Base-by-base conservation (phyloP, 129 eudicot genomes). In the Chrysanthemum seticuspe region DNA sequence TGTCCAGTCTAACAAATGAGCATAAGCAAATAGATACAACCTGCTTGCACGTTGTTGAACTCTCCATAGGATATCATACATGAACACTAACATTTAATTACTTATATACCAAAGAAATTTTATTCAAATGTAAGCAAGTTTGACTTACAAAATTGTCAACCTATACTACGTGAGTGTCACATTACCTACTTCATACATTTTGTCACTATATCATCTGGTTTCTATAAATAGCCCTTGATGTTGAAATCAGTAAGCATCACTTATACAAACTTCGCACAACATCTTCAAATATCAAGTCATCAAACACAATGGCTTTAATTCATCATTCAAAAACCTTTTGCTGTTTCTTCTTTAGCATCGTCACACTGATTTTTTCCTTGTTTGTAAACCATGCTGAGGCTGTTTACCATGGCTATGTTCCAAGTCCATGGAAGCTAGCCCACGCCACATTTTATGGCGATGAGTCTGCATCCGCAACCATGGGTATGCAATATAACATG, bases 361-460 rank as follows among this genome's bases (percentile, higher is more conserved):
- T 75, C 81, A 34, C 71, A 29, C 47, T 80, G 75, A 3, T 60
- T 36, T 6, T 80, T 55, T 23, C 78, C 18, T 13, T 82, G 48
- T 49, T 56, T 29, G 21, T 74, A 70, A 74, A 59, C 71, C 47
- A 52, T 25, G 58, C 2, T 27, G 53, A 25, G 47, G 77, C 82
- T 5, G 50, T 63, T 62, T 71, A 65, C 47, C 84, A 65, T 56
- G 82, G 62, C 76, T 89, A 79, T 50, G 78, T 25, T 52, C 76
- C 92, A 13, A 80, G 83, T 34, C 79, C 81, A 6, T 87, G 96
- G 97, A 69, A 74, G 71, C 78, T 44, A 5, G 91, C 96, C 54
- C 80, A 80, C 27, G 96, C 97, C 66, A 91, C 96, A 0, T 91
- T 91, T 70, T 91, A 88, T 49, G 96, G 97, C 0, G 96, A 91